phyloP scores from a whole-genome alignment of 306 rosid genomes.

The Lablab purpureus region DNA sequence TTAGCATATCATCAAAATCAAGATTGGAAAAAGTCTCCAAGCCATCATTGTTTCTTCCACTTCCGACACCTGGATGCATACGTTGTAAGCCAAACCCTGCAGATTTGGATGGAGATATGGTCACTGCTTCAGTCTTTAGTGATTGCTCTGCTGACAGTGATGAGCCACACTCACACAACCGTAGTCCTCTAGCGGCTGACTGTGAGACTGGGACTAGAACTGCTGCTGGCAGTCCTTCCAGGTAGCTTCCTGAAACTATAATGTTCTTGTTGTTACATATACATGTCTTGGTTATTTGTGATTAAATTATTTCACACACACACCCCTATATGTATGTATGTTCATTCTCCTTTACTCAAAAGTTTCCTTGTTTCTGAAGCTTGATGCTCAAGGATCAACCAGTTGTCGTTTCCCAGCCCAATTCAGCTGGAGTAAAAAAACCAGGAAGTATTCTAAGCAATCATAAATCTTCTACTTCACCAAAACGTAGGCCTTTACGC shows the following conservation, averaged over 20 bases:
- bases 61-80: conserved; percentile 82
- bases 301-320: no score
- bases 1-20: conserved; percentile 69
- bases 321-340: conserved; percentile 1
- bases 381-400: conserved; percentile 75
- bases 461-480: conserved; percentile 64
- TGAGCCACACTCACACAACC: conserved; percentile 77
- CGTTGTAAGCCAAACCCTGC: conserved; percentile 63
- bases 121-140: conserved; percentile 72
- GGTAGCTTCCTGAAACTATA: conserved; percentile 63
- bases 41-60: conserved; percentile 70
- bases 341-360: conserved; percentile 51
- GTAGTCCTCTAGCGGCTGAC: conserved; percentile 79
- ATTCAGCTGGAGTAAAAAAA: conserved; percentile 68
- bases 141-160: conserved; percentile 82
- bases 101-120: conserved; percentile 84
- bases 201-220: conserved; percentile 74
- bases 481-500: conserved; percentile 83
- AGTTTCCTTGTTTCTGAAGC: conserved; percentile 59
- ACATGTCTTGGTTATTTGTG: conserved; percentile 40
- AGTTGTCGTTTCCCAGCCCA: conserved; percentile 54
- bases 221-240: conserved; percentile 78
- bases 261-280: conserved; percentile 36
- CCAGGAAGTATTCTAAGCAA: conserved; percentile 62
- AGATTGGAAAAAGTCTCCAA: conserved; percentile 70